These are phyloP conservation scores for Moniliella sp. DNA, from an alignment of 1,284 basidiomycete genomes.

Conservation along the genomic window DNA sequence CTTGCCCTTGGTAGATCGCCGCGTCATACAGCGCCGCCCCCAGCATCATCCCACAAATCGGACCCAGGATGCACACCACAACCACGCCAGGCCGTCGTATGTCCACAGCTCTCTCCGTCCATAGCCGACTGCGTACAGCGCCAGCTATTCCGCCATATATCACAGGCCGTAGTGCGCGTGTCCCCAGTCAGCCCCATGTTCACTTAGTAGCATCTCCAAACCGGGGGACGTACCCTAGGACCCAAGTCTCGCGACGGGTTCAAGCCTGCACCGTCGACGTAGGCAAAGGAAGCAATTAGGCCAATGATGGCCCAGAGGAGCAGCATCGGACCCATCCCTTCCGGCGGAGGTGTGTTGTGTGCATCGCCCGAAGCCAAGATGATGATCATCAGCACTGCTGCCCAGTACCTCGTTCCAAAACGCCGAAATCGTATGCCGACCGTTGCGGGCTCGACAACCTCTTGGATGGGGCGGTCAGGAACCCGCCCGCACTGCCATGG, in stretches of 20 bases:
- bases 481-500: slow-evolving; percentile 4
- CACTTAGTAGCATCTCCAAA: background rate
- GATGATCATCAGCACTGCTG: slow-evolving; percentile 5
- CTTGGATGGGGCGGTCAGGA: too few species aligned
- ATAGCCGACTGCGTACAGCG: slow-evolving; percentile 1
- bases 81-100: background rate
- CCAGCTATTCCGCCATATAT: background rate
- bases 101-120: background rate
- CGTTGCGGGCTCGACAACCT: too few species aligned
- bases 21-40: slow-evolving; percentile 6
- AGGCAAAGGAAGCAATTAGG: too few species aligned
- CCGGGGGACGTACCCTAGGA: background rate
- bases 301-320: slow-evolving; percentile 3
- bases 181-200: too few species aligned
- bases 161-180: background rate
- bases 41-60: too few species aligned
- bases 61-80: slow-evolving; percentile 2
- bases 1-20: slow-evolving; percentile 5
- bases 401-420: slow-evolving; percentile 7
- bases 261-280: too few species aligned
- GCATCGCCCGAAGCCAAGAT: slow-evolving; percentile 5
- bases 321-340: slow-evolving; percentile 3
- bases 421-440: background rate
- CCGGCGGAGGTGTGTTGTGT: slow-evolving; percentile 4
- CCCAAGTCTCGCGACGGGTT: too few species aligned